phyloP scores from a whole-genome alignment of 306 rosid genomes.

The Mimosa bimucronata region DNA sequence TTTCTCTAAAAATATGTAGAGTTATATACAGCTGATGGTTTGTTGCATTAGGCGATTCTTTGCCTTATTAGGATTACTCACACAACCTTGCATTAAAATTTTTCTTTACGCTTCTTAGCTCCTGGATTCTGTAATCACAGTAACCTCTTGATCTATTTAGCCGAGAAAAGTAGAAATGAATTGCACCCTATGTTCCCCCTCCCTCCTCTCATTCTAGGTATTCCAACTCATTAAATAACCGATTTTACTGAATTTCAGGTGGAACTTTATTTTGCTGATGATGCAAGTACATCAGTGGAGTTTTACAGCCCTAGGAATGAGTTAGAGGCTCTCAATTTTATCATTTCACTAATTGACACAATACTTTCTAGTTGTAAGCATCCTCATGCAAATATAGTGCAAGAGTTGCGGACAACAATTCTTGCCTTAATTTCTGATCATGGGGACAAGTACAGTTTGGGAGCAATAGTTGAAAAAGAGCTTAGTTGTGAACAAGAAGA shows the following conservation, averaged over 20 bases:
- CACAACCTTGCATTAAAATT: slow-evolving; percentile 2
- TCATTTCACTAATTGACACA: slow-evolving; percentile 58
- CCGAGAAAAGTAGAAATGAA: slow-evolving; percentile 29
- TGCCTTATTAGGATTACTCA: background rate
- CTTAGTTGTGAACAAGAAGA: slow-evolving; percentile 55
- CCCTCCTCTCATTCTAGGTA: slow-evolving; percentile 22
- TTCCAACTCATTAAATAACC: slow-evolving; percentile 33
- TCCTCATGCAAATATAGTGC: slow-evolving; percentile 49
- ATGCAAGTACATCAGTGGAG: slow-evolving; percentile 45
- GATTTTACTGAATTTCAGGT: slow-evolving; percentile 55
- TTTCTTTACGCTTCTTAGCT: background rate
- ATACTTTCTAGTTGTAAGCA: slow-evolving; percentile 49
- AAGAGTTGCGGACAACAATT: slow-evolving; percentile 45
- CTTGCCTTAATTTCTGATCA: slow-evolving; percentile 51
- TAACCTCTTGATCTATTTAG: slow-evolving; percentile 28
- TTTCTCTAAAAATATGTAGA: slow-evolving; percentile 26
- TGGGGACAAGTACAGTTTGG: slow-evolving; percentile 46
- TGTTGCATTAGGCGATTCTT: slow-evolving; percentile 16
- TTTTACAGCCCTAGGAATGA: slow-evolving; percentile 83
- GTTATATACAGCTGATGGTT: background rate
- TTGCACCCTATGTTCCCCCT: background rate
- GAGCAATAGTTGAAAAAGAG: slow-evolving; percentile 49
- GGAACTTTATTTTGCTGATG: slow-evolving; percentile 84
- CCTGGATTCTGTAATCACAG: slow-evolving; percentile 1
- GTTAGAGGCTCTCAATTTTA: slow-evolving; percentile 68